Conservation (phyloP, 2,329 filamentous ascomycete species). For the Sporothrix mexicana region DNA sequence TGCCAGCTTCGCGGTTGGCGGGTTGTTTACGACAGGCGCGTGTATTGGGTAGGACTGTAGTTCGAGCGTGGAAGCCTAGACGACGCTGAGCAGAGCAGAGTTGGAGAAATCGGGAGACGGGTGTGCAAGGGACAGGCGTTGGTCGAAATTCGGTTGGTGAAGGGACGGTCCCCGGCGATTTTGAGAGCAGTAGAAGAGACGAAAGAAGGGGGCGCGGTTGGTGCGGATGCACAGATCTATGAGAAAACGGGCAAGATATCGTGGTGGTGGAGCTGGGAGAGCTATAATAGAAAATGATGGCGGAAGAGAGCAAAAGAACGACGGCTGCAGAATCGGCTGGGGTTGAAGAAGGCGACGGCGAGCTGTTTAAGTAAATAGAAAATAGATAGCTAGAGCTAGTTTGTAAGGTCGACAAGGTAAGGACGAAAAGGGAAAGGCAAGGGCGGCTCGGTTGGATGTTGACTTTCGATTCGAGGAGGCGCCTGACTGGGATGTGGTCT, state of each 20-base stretch:
- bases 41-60: not conserved
- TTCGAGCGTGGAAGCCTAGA: not conserved
- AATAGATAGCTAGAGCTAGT: not conserved
- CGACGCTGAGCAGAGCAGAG: not conserved
- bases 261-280: not conserved
- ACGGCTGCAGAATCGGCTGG: not conserved
- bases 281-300: not conserved
- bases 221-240: not conserved
- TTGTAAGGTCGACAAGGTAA: not conserved
- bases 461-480: constrained; percentile 11
- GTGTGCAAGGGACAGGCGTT: not conserved
- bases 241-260: not conserved
- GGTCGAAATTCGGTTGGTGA: not conserved
- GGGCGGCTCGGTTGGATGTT: constrained; percentile 27
- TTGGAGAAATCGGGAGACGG: not conserved
- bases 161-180: not conserved
- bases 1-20: constrained; percentile 39
- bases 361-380: constrained; percentile 14
- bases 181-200: not conserved
- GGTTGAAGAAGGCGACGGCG: not conserved
- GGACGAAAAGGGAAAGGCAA: constrained; percentile 6
- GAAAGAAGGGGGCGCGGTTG: not conserved
- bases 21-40: not conserved
- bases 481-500: constrained; percentile 8
- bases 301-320: not conserved